phyloP scores from a whole-genome alignment of 306 rosid genomes.

The Lithocarpus polystachyus region DNA sequence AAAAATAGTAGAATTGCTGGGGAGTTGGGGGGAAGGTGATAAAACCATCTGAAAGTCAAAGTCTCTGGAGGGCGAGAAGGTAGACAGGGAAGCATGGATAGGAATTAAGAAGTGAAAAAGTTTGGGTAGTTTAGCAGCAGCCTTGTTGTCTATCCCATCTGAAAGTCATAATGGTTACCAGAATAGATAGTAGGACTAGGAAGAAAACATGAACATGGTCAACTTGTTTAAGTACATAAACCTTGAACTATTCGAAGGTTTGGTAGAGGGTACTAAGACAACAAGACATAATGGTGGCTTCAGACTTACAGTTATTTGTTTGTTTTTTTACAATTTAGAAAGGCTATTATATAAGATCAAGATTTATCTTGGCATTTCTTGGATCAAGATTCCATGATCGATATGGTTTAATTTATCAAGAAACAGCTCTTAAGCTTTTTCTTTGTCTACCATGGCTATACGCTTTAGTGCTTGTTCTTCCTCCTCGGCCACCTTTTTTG shows the following conservation, averaged over 20 bases:
- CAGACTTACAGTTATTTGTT: background rate
- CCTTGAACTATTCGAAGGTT: background rate
- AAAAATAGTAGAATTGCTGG: too few species aligned
- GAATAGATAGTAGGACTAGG: background rate
- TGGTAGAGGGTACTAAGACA: background rate
- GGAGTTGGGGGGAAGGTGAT: too few species aligned
- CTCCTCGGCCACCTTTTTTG: background rate
- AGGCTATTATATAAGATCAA: background rate
- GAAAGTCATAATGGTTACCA: conserved; percentile 3
- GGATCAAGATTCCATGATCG: background rate
- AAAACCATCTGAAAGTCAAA: conserved; percentile 2
- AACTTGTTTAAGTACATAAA: background rate
- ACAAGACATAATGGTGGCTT: background rate
- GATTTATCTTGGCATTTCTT: background rate
- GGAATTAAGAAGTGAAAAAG: background rate
- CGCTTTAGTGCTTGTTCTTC: conserved; percentile 9
- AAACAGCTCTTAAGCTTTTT: background rate
- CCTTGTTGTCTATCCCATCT: background rate
- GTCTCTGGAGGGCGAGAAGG: background rate
- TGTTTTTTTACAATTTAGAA: background rate
- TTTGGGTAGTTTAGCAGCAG: conserved; percentile 1
- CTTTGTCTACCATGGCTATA: conserved; percentile 17
- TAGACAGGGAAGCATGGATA: background rate
- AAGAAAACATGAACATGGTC: background rate
- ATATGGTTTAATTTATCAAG: background rate